phyloP scores from a whole-genome alignment of 2,329 filamentous ascomycete genomes.

The Sporothrix euskadiensis region DNA sequence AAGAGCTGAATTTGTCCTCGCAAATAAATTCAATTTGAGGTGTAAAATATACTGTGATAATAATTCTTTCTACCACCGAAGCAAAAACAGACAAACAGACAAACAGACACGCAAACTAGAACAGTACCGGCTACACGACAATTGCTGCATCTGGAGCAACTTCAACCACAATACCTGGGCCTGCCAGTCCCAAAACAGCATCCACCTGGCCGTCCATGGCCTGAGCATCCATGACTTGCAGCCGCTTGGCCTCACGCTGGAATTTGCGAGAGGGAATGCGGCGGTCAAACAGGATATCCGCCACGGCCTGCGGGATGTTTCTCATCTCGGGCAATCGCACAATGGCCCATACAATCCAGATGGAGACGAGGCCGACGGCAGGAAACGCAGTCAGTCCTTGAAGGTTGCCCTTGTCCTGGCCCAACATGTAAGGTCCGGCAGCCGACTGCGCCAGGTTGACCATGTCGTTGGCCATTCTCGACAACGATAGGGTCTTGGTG shows the following conservation, averaged over 20 bases:
- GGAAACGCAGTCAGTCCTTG: conserved; percentile 32
- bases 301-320: conserved; percentile 31
- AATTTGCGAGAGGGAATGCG: conserved; percentile 27
- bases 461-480: conserved; percentile 32
- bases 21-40: neutral
- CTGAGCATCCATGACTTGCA: conserved; percentile 11
- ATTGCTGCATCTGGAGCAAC: neutral
- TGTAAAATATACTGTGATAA: neutral
- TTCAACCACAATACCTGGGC: neutral
- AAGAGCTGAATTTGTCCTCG: neutral
- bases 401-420: conserved; percentile 31
- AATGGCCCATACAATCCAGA: conserved; percentile 31
- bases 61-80: neutral
- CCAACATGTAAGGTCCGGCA: conserved; percentile 34
- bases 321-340: conserved; percentile 32
- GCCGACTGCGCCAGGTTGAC: conserved; percentile 32
- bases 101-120: neutral
- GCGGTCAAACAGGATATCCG: conserved; percentile 32
- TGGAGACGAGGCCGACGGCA: conserved; percentile 20
- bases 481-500: conserved; percentile 32
- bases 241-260: conserved; percentile 12
- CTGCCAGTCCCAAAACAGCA: neutral
- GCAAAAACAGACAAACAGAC: too few species aligned
- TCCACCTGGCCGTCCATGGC: neutral
- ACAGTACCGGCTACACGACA: neutral